Evolutionary conservation across 208 protist genomes (phyloP).

Genomic region (Wallacemonas sp.): DNA sequence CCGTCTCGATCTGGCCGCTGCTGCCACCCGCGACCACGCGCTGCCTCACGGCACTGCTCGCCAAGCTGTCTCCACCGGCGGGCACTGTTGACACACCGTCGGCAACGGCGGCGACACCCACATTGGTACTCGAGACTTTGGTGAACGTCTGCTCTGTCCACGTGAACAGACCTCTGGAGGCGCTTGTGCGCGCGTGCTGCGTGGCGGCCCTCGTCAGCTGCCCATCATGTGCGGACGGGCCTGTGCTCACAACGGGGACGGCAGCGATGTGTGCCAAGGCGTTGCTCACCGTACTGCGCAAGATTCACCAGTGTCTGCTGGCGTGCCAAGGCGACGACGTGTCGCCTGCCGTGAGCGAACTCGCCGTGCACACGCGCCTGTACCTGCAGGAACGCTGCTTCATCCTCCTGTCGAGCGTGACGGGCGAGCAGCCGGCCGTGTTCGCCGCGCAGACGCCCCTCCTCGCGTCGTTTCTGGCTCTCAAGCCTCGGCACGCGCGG

Average conservation of each 20-base stretch:
- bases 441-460: background rate
- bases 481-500: background rate
- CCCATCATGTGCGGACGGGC: background rate
- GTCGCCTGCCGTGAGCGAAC: background rate
- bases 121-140: too few species aligned
- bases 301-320: background rate
- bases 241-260: too few species aligned
- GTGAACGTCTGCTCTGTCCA: background rate
- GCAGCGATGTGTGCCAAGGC: background rate
- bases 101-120: too few species aligned
- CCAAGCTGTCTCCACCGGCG: too few species aligned
- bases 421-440: background rate
- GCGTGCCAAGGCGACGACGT: too few species aligned
- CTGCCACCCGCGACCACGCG: background rate
- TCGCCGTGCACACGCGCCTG: background rate
- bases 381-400: background rate
- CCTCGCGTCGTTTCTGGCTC: background rate
- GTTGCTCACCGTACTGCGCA: background rate
- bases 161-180: background rate
- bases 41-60: background rate
- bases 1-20: background rate
- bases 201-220: background rate
- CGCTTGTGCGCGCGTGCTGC: background rate
- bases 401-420: background rate
- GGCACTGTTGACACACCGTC: too few species aligned